Evolutionary conservation across 768 basidiomycete species (phyloP).

Genomic region (Pisolithus orientalis): DNA sequence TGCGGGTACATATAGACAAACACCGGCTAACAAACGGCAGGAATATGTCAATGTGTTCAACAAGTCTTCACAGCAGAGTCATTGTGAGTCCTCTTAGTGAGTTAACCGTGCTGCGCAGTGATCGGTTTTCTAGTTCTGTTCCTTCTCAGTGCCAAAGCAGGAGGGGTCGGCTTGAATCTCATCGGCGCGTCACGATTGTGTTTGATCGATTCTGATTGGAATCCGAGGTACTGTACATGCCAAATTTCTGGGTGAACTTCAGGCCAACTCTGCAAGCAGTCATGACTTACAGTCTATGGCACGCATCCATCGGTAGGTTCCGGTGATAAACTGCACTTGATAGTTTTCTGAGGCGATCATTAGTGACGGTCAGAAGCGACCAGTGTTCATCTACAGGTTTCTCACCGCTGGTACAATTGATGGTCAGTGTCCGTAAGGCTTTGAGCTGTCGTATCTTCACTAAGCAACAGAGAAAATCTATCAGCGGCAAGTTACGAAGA

Average conservation of each 20-base stretch:
- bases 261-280: constrained; percentile 32
- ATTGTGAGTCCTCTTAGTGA: constrained; percentile 45
- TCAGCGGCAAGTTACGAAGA: constrained; percentile 91
- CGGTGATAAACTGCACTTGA: background rate
- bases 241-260: background rate
- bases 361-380: constrained; percentile 91
- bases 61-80: constrained; percentile 57
- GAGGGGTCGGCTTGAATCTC: constrained; percentile 90
- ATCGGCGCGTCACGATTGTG: constrained; percentile 87
- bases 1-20: constrained; percentile 45
- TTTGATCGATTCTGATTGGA: constrained; percentile 90
- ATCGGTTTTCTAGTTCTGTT: constrained; percentile 61
- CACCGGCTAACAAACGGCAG: constrained; percentile 70
- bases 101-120: background rate
- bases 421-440: constrained; percentile 37
- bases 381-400: constrained; percentile 86
- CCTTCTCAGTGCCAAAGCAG: constrained; percentile 89
- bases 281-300: constrained; percentile 98
- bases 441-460: constrained; percentile 1
- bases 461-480: constrained; percentile 71
- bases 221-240: constrained; percentile 56
- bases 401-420: constrained; percentile 88
- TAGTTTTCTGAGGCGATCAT: constrained; percentile 5
- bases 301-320: constrained; percentile 76
- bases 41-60: constrained; percentile 90